Base-by-base conservation (phyloP, 139 green algal genomes). In the Coccomyxa sp. region DNA sequence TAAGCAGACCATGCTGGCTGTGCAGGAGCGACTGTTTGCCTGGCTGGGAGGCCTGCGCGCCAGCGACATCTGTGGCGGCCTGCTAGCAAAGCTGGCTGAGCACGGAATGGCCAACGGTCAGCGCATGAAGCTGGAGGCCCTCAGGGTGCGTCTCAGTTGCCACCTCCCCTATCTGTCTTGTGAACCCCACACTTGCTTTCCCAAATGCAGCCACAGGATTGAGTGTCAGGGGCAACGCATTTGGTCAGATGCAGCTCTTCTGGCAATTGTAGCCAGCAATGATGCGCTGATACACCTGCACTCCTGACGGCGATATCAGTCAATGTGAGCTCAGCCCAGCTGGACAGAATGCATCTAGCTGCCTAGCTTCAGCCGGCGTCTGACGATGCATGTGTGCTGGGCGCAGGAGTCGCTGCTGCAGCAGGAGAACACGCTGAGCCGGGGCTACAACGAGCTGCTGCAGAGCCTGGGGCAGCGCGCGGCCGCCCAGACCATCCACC, bases 401-500 rank as follows among this genome's bases (percentile, higher is more conserved):
- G 54, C 36, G 36, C 75, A 79, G 75, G 75, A 79, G 36, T 64
- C 35, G 24, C 58, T 79, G 75, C 29, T 72, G 55, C 55, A 79
- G 75, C 75, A 79, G 75, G 75, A 79, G 75, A 24, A 31, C 34
- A 74, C 37, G 36, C 55, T 79, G 37, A 24, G n/a, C 37, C 55
- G 12, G 16, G 75, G 55, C 24, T 74, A 55, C 36, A 55, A 58
- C 0, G 34, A 72, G 22, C 36, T 74, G 75, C 10, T 38, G 37
- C 33, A 24, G 18, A 55, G 58, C 36, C 75, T 79, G 75, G n/a
- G 55, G 55, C 12, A 12, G 55, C 22, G 27, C 9, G 75, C 75
- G 22, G 36, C 55, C 9, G 7, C 8, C 8, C 24, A 58, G 72
- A 8, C 72, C 6, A 35, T 64, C 18, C 38, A 9, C 1, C 38